phyloP scores from a whole-genome alignment of 2,329 filamentous ascomycete genomes.

The Fusarium siculi region DNA sequence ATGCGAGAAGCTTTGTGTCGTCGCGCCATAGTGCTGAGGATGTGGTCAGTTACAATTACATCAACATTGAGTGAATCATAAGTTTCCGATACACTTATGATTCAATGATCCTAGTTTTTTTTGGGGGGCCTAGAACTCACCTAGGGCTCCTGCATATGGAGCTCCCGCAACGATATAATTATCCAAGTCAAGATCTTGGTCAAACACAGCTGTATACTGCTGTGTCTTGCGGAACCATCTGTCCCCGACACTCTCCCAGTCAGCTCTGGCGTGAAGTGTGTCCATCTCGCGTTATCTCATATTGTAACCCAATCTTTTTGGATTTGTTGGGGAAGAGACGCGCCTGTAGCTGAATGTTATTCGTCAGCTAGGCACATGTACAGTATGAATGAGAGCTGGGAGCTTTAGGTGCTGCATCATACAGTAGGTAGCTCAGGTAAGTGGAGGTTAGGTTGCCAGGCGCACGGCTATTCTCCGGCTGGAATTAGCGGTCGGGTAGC shows the following conservation, averaged over 20 bases:
- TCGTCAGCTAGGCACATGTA: conserved; percentile 25
- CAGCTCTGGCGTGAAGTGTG: conserved; percentile 75
- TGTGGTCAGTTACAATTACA: conserved; percentile 14
- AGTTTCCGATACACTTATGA: neutral
- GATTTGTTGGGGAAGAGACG: neutral
- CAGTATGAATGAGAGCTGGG: conserved; percentile 17
- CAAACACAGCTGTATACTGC: conserved; percentile 92
- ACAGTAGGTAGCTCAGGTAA: conserved; percentile 13
- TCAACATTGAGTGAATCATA: conserved; percentile 9
- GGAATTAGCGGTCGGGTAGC: conserved; percentile 34
- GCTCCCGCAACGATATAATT: conserved; percentile 93
- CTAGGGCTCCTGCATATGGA: conserved; percentile 91
- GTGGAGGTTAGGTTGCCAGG: conserved; percentile 31
- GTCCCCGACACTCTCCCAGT: conserved; percentile 94
- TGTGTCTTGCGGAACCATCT: conserved; percentile 95
- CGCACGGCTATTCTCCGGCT: conserved; percentile 48
- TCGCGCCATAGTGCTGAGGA: conserved; percentile 84
- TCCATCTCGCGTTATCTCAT: conserved; percentile 61
- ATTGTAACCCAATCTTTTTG: conserved; percentile 22
- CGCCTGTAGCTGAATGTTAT: conserved; percentile 5
- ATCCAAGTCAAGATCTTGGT: conserved; percentile 92
- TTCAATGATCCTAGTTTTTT: neutral
- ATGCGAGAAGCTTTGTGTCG: conserved; percentile 83
- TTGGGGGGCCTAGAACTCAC: conserved; percentile 61
- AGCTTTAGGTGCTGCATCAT: conserved; percentile 28